A percentile compares a stretch with the other conserved stretches of the same genome.
Conservation (phyloP, 2,329 filamentous ascomycete genomes). For the Magnaporthiopsis rhizophila region DNA sequence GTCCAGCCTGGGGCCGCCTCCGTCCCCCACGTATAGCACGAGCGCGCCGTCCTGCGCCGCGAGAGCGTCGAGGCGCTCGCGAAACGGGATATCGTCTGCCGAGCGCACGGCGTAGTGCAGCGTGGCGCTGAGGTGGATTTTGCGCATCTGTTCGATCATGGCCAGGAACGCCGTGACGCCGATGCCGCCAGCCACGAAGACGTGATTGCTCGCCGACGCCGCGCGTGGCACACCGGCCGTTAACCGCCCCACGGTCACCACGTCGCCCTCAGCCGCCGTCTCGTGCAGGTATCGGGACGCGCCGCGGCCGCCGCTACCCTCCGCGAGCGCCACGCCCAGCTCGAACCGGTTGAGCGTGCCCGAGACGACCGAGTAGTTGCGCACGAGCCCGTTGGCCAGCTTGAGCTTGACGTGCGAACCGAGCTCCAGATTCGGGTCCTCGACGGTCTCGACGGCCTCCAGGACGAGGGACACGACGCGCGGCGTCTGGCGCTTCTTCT, state of each 20-base stretch:
- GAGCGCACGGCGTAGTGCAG: constrained; percentile 53
- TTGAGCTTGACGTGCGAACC: constrained; percentile 51
- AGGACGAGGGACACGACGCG: constrained; percentile 44
- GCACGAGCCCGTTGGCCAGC: constrained; percentile 45
- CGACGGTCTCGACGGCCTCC: constrained; percentile 31
- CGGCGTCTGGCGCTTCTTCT: constrained; percentile 42
- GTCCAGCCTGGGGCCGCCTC: constrained; percentile 36
- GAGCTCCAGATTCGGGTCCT: constrained; percentile 23
- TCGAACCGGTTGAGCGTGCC: constrained; percentile 39
- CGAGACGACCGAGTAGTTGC: constrained; percentile 53
- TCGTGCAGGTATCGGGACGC: constrained; percentile 53
- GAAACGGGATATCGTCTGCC: constrained; percentile 40
- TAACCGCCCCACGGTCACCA: constrained; percentile 42
- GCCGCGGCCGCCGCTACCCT: constrained; percentile 39
- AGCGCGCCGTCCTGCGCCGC: constrained; percentile 19
- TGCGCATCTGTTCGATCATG: constrained; percentile 32
- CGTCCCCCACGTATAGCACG: constrained; percentile 42
- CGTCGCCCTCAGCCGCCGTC: constrained; percentile 35
- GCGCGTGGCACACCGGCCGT: constrained; percentile 39
- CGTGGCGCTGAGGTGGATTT: constrained; percentile 39
- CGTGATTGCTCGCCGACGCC: constrained; percentile 43
- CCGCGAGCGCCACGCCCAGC: constrained; percentile 46
- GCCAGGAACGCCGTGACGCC: constrained; percentile 58
- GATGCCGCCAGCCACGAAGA: constrained; percentile 57
- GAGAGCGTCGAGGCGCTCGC: constrained; percentile 20